These are phyloP conservation scores for Aspergillus ibericus DNA, from an alignment of 2,329 filamentous ascomycete genomes.

Conservation along the genomic window DNA sequence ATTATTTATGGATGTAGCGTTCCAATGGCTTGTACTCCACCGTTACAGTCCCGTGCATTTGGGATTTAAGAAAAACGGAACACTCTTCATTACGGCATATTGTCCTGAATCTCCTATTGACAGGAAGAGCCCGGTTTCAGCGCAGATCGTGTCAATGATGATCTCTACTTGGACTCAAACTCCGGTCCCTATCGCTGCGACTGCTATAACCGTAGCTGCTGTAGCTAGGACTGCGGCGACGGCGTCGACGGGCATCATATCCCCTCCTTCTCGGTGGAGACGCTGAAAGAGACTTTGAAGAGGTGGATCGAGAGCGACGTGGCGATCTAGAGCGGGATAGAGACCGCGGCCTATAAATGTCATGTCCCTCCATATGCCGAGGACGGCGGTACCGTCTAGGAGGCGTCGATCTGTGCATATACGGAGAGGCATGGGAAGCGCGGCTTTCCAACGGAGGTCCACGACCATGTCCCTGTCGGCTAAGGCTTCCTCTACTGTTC, in stretches of 20 bases:
- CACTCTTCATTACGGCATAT: neutral
- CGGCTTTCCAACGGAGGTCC: constrained; percentile 26
- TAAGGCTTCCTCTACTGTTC: constrained; percentile 60
- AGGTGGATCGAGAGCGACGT: constrained; percentile 38
- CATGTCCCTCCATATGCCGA: constrained; percentile 49
- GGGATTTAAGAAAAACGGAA: neutral
- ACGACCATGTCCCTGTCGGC: constrained; percentile 44
- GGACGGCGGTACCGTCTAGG: constrained; percentile 41
- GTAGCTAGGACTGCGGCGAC: constrained; percentile 62
- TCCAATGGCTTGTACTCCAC: neutral
- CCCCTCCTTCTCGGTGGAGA: constrained; percentile 43
- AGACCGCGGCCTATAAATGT: constrained; percentile 62
- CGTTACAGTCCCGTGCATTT: neutral
- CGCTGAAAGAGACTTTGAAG: constrained; percentile 41
- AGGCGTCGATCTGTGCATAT: constrained; percentile 34
- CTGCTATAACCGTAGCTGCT: constrained; percentile 63
- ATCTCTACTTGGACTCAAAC: constrained; percentile 50
- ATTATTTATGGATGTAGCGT: neutral
- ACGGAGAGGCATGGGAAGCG: constrained; percentile 27
- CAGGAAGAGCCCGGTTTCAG: neutral
- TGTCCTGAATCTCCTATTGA: neutral
- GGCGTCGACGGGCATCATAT: constrained; percentile 40
- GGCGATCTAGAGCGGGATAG: constrained; percentile 50
- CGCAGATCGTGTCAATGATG: constrained; percentile 27
- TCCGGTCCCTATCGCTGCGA: constrained; percentile 51